Evolutionary conservation across 2,329 filamentous ascomycete genomes (phyloP).

Genomic region (Pseudogymnoascus sp.): DNA sequence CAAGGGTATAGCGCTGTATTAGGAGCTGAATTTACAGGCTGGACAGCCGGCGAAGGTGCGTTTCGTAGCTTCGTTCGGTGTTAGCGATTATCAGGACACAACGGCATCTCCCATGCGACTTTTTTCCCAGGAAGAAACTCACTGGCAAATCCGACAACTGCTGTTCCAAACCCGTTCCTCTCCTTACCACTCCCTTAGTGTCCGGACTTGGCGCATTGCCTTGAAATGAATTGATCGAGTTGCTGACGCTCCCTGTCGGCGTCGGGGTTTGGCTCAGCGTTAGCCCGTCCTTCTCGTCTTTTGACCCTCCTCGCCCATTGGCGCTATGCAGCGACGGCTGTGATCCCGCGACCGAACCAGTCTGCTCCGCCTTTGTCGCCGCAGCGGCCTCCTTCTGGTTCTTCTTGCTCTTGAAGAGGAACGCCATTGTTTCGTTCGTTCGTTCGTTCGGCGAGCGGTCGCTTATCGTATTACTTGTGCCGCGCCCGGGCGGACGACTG

Average conservation of each 20-base stretch:
- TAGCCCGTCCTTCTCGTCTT: constrained; percentile 43
- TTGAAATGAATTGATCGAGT: constrained; percentile 60
- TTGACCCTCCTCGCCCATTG: constrained; percentile 34
- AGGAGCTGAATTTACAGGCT: constrained; percentile 38
- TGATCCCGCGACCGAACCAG: constrained; percentile 22
- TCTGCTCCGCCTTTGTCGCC: constrained; percentile 19
- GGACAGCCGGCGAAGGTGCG: constrained; percentile 31
- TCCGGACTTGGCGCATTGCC: constrained; percentile 28
- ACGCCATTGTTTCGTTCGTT: constrained; percentile 62
- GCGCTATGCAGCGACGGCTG: constrained; percentile 42
- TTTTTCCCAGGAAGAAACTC: constrained; percentile 20
- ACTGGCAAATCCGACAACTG: constrained; percentile 32
- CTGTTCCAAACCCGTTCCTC: constrained; percentile 35
- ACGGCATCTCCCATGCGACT: neutral
- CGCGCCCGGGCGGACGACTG: constrained; percentile 23
- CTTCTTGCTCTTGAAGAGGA: constrained; percentile 77
- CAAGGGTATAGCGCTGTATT: constrained; percentile 88
- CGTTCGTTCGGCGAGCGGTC: constrained; percentile 31
- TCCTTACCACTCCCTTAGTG: constrained; percentile 53
- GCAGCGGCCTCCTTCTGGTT: constrained; percentile 53
- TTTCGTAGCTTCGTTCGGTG: constrained; percentile 43
- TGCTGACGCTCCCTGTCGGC: constrained; percentile 41
- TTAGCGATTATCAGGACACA: neutral
- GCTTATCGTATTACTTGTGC: constrained; percentile 12
- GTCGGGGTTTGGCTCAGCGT: constrained; percentile 57